Conservation (phyloP, 306 rosid species). For the Oxytropis ochrocephala region DNA sequence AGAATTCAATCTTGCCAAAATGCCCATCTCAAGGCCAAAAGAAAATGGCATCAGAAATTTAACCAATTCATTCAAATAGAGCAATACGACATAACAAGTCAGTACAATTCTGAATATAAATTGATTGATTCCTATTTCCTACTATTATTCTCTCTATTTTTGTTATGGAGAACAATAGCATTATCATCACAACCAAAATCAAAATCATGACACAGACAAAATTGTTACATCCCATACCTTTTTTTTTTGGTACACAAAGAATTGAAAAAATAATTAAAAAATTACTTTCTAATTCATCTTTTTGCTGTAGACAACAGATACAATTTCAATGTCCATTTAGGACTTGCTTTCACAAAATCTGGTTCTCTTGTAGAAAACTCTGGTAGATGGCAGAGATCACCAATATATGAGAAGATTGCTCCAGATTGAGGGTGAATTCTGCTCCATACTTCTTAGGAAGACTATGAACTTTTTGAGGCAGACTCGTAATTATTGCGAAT, state of each 20-base stretch:
- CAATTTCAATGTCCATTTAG: conserved; percentile 3
- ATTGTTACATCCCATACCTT: conserved; percentile 27
- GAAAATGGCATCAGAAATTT: neutral
- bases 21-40: neutral
- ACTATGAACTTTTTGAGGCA: conserved; percentile 8
- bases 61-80: neutral
- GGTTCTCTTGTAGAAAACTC: conserved; percentile 9
- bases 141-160: neutral
- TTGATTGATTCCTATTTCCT: neutral
- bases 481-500: conserved; percentile 4
- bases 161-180: conserved; percentile 13
- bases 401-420: conserved; percentile 15
- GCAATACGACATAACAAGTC: neutral
- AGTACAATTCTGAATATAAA: neutral
- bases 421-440: conserved; percentile 3
- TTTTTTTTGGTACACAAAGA: conserved; percentile 23
- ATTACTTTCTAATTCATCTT: conserved; percentile 1
- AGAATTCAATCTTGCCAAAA: neutral
- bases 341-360: conserved; percentile 21
- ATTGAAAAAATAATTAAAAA: conserved; percentile 21
- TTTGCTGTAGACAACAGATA: conserved; percentile 17
- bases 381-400: conserved; percentile 8
- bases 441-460: conserved; percentile 4
- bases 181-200: conserved; percentile 2
- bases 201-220: conserved; percentile 18